Conservation (phyloP, 108 stramenopile genomes). For the Chaetoceros muelleri region DNA sequence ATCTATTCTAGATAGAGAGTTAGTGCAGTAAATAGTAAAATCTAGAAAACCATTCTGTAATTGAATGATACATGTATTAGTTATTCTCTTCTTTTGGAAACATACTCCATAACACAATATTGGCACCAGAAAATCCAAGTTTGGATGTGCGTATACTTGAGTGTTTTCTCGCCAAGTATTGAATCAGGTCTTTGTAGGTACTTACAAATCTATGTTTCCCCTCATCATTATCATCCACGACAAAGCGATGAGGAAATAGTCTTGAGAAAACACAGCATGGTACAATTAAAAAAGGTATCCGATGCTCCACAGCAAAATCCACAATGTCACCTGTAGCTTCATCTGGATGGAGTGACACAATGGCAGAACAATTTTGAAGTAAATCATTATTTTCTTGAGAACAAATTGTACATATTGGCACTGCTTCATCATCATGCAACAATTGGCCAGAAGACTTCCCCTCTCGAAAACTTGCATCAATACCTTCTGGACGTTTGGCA, state of each 20-base stretch:
- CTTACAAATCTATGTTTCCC: constrained; percentile 24
- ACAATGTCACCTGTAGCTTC: constrained; percentile 79
- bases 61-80: no score
- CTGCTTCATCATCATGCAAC: constrained; percentile 19
- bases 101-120: constrained; percentile 50
- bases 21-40: constrained; percentile 3
- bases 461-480: constrained; percentile 41
- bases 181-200: constrained; percentile 55
- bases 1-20: neutral
- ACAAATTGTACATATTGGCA: constrained; percentile 24
- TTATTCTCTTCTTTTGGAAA: constrained; percentile 19
- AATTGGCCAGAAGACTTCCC: constrained; percentile 13
- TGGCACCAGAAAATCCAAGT: constrained; percentile 59
- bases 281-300: constrained; percentile 66
- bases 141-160: constrained; percentile 35
- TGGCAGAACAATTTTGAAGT: constrained; percentile 31
- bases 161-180: constrained; percentile 48
- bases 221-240: neutral
- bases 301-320: constrained; percentile 44
- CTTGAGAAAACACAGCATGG: constrained; percentile 81
- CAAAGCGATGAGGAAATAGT: constrained; percentile 47
- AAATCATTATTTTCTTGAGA: constrained; percentile 13
- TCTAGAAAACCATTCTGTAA: no score
- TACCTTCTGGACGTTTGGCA: constrained; percentile 32
- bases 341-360: constrained; percentile 81